Conservation (phyloP, 2,329 filamentous ascomycete species). For the Cytospora schulzeri region DNA sequence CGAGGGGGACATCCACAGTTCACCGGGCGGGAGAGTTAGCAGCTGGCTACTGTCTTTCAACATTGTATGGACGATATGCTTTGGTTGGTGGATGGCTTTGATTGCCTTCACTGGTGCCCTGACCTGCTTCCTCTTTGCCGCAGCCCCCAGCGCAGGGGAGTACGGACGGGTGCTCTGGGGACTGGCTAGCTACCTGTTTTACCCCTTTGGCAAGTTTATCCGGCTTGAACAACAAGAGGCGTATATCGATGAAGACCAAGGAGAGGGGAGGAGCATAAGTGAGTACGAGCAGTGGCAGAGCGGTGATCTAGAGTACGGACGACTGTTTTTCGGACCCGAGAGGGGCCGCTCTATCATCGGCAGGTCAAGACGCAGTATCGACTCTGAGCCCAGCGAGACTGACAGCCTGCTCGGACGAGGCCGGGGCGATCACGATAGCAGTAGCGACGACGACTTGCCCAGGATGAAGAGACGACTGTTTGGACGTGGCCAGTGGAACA, state of each 20-base stretch:
- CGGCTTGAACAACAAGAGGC: slow-evolving; percentile 91
- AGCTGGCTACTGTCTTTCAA: slow-evolving; percentile 87
- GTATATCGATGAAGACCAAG: slow-evolving; percentile 91
- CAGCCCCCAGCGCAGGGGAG: slow-evolving; percentile 76
- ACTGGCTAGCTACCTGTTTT: slow-evolving; percentile 83
- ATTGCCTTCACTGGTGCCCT: slow-evolving; percentile 74
- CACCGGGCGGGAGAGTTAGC: slow-evolving; percentile 84
- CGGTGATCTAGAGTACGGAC: slow-evolving; percentile 91
- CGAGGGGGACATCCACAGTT: slow-evolving; percentile 95
- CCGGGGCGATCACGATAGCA: slow-evolving; percentile 52
- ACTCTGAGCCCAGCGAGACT: slow-evolving; percentile 81
- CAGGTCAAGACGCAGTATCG: slow-evolving; percentile 82
- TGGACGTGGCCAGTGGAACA: slow-evolving; percentile 92
- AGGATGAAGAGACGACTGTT: slow-evolving; percentile 82
- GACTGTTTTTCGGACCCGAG: slow-evolving; percentile 91
- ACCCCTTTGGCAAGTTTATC: slow-evolving; percentile 96
- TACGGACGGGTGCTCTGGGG: slow-evolving; percentile 87
- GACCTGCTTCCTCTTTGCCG: slow-evolving; percentile 78
- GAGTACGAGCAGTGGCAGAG: slow-evolving; percentile 99
- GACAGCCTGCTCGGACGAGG: slow-evolving; percentile 79
- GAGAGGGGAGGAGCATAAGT: slow-evolving; percentile 93
- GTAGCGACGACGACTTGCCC: slow-evolving; percentile 39
- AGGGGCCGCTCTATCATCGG: slow-evolving; percentile 79
- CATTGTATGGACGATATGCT: slow-evolving; percentile 83
- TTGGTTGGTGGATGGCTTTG: slow-evolving; percentile 93